Percentiles rank a stretch among this genome's conserved stretches.
phyloP scores from a whole-genome alignment of 2,329 filamentous ascomycete genomes.

The Pezicula carpinea region DNA sequence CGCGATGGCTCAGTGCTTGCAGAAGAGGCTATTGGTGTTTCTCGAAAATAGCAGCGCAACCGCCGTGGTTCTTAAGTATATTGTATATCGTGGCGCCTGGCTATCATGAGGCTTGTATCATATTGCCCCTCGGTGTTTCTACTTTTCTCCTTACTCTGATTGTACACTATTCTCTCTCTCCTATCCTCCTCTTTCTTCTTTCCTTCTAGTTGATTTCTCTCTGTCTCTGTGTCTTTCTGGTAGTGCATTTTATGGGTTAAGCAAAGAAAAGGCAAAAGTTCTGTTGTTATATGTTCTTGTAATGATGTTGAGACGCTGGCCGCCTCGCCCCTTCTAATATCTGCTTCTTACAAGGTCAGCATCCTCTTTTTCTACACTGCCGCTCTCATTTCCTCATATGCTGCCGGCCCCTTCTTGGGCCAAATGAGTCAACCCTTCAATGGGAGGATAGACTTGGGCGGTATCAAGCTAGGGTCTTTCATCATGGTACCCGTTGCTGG shows the following conservation, averaged over 20 bases:
- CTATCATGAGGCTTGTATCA: too few relatives aligned
- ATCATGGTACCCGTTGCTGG: not conserved
- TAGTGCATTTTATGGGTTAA: not conserved
- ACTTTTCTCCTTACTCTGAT: too few relatives aligned
- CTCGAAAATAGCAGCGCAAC: too few relatives aligned
- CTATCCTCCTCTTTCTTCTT: not conserved
- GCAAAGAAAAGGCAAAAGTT: not conserved
- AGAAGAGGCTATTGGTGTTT: too few relatives aligned
- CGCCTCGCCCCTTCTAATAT: slow-evolving; percentile 24
- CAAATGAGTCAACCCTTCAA: not conserved
- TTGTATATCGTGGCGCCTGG: too few relatives aligned
- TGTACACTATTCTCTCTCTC: too few relatives aligned
- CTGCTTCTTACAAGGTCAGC: slow-evolving; percentile 24
- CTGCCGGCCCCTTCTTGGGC: not conserved
- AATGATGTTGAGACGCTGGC: slow-evolving; percentile 31
- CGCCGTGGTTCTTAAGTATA: too few relatives aligned
- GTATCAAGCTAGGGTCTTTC: not conserved
- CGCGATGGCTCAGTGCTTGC: too few relatives aligned
- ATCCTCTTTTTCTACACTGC: not conserved
- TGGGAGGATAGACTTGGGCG: not conserved
- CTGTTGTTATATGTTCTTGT: slow-evolving; percentile 17
- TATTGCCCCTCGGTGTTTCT: too few relatives aligned
- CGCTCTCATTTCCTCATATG: not conserved
- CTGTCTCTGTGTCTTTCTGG: not conserved
- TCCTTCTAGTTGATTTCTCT: not conserved